Conservation (phyloP, 2,329 filamentous ascomycete genomes). For the Fusarium decemcellulare region DNA sequence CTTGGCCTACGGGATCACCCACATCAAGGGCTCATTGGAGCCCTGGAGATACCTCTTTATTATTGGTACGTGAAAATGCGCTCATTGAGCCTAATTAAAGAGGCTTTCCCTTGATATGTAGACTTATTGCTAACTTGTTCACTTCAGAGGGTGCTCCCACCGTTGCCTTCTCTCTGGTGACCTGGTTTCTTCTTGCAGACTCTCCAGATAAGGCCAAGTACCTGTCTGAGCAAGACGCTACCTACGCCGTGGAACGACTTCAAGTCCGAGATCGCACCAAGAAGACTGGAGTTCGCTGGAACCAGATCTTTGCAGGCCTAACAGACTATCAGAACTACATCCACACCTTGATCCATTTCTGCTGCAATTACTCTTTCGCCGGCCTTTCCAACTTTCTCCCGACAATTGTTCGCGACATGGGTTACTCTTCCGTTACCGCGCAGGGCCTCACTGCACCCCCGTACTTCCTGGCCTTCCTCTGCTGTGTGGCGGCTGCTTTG, state of each 20-base stretch:
- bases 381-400: constrained; percentile 32
- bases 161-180: constrained; percentile 11
- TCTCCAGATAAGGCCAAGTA: constrained; percentile 20
- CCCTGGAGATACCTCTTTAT: constrained; percentile 27
- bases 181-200: constrained; percentile 24
- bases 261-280: constrained; percentile 22
- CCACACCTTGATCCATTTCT: constrained; percentile 28
- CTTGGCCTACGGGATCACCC: constrained; percentile 28
- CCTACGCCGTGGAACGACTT: constrained; percentile 20
- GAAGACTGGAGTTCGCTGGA: constrained; percentile 19
- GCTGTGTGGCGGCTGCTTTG: constrained; percentile 18
- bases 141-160: constrained; percentile 24
- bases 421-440: constrained; percentile 23
- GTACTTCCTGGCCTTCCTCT: constrained; percentile 24
- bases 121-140: neutral
- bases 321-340: constrained; percentile 27
- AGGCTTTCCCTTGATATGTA: neutral
- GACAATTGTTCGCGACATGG: constrained; percentile 27
- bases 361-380: constrained; percentile 32
- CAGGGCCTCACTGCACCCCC: constrained; percentile 27
- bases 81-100: too few species aligned
- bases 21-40: constrained; percentile 18
- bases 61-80: constrained; percentile 10
- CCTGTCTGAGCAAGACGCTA: constrained; percentile 17
- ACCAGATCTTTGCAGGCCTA: constrained; percentile 21